A percentile compares a stretch with the other conserved stretches of the same genome.
These are phyloP conservation scores for Haplosporangium gracile DNA, from an alignment of 192 early-diverging fungal species.

Conservation along the genomic window DNA sequence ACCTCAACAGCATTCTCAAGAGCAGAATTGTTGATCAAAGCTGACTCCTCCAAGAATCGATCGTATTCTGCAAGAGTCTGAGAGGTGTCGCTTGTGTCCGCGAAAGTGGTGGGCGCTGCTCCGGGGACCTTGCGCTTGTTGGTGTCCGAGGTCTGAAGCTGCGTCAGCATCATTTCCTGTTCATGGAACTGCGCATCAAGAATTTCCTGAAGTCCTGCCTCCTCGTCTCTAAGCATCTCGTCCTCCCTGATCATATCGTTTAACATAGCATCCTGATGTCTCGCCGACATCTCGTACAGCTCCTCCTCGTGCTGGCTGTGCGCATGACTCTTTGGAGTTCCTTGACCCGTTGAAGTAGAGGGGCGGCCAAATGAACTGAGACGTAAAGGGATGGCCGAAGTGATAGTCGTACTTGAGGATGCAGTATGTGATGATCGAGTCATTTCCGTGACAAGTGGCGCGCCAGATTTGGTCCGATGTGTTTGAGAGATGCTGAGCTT, in stretches of 20 bases:
- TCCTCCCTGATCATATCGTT: conserved; percentile 43
- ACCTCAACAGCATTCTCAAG: not conserved
- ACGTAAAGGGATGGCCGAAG: conserved; percentile 14
- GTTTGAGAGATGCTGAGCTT: conserved; percentile 43
- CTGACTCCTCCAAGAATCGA: conserved; percentile 18
- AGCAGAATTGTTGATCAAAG: not conserved
- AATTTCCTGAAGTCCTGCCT: conserved; percentile 20
- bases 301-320: conserved; percentile 42
- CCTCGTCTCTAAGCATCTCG: conserved; percentile 26
- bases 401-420: conserved; percentile 42
- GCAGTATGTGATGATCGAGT: conserved; percentile 32
- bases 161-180: conserved; percentile 14
- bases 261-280: conserved; percentile 43
- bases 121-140: conserved; percentile 14
- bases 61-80: conserved; percentile 23
- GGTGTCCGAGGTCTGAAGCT: not conserved
- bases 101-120: not conserved
- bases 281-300: conserved; percentile 47
- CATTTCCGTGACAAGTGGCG: not conserved
- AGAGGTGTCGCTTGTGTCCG: not conserved
- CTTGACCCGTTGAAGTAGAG: not conserved
- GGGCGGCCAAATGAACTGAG: conserved; percentile 10
- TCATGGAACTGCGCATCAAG: conserved; percentile 25
- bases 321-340: not conserved
- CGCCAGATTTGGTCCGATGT: conserved; percentile 40